Base-by-base conservation (phyloP, 495 filamentous ascomycete genomes). In the Talaromyces liani region DNA sequence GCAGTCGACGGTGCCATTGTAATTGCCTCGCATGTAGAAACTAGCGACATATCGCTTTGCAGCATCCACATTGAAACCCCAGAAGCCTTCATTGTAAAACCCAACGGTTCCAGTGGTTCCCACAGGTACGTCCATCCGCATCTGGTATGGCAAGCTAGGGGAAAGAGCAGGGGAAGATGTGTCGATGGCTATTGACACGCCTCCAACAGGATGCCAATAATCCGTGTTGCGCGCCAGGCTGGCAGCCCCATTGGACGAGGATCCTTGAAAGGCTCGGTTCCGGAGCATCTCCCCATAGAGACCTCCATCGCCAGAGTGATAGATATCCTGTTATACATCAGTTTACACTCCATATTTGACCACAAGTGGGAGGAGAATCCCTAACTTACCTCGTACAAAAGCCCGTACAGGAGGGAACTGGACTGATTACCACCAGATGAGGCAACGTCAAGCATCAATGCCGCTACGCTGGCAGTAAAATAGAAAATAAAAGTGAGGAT, bases 251-350 rank as follows among this genome's bases (percentile, higher is more conserved):
- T 33, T 33, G 6, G 31, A 33, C 31, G 31, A 33, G 5, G 70
- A 72, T 12, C 84, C 84, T 68, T 88, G 84, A 62, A 92, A 91
- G 14, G 87, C 89, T 58, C 88, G 83, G 71, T 92, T 92, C 29
- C 77, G 78, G 25, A 92, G 85, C 16, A 92, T 71, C 68, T 92
- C 88, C 31, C 86, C 88, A 67, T 92, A 91, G 53, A 91, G 83
- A 16, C 89, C 89, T 6, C 89, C 89, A 68, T 91, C 89, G 8
- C 88, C 88, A 29, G 85, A 89, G 70, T 89, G 84, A 71, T 89
- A 86, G 77, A 89, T 88, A 70, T 89, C 87, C 83, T 87, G 24
- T 5, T 3, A 29, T 47, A 20, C 71, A 16, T 63, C 66, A 58
- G 63, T 61, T 3, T 20, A 27, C 9, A 59, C 57, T 4, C 70